Evolutionary conservation across 1,139 yeast species (phyloP), one percentile per base, ranked within the genome.

Genomic region (Sugiyamaella novakii): DNA sequence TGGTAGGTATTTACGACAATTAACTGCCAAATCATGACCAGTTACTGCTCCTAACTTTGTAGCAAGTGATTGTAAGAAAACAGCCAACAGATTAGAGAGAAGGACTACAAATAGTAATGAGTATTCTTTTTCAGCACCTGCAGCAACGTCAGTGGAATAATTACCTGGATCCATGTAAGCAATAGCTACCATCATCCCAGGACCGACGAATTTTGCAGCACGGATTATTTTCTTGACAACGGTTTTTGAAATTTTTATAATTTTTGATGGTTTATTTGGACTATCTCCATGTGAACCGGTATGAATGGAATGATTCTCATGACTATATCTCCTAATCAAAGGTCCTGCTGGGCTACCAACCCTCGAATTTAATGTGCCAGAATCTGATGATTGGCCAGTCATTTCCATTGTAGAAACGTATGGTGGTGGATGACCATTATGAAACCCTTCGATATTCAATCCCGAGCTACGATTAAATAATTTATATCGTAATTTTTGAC

Each of bases 161-260:
- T 86, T 86, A 64, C 95, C 95, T 0, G 95, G 94, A 64, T 85
- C 94, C 80, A 84, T 82, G 61, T 85, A 85, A 0, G 92, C 89
- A 29, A 85, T 91, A 33, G 85, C 73, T 15, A 86, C 82, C 80
- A 85, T 78, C 42, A 85, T 67, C 0, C 92, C 92, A 0, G 92
- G 92, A 0, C 92, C 92, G n/a, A 84, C 68, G 57, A 84, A 86
- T 27, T 76, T 39, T 6, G 43, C 43, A 12, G 29, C 35, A 10
- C 19, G 12, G 11, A 39, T 19, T 12, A 19, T 19, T 14, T 39
- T 39, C 6, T 24, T 5, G 12, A 30, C 29, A n/a, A 18, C 41
- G 6, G 8, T 29, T 18, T 15, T 10, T 17, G 31, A 12, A 7
- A 27, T 5, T 6, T 4, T 1, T 17, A 27, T 15, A 5, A 17